Evolutionary conservation across 2,329 filamentous ascomycete genomes (phyloP), one percentile per base, ranked within the genome.

Genomic region (Colletotrichum destructivum): DNA sequence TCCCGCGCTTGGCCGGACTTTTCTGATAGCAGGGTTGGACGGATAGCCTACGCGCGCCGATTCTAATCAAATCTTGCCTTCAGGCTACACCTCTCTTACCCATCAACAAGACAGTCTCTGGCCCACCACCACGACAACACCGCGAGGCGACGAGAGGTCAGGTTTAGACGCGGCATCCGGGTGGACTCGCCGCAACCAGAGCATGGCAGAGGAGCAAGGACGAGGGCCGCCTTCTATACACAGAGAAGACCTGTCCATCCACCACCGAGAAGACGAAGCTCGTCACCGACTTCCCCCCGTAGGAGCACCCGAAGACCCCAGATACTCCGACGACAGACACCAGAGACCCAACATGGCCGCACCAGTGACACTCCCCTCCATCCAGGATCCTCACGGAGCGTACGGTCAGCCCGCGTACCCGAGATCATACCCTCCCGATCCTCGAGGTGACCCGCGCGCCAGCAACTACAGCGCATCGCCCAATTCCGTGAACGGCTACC

Each of bases 361-460:
- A 61, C 80, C 82, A 69, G 82, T 87, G 70, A 86, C 83, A 71
- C 79, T 87, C 44, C 87, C 87, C 1, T 84, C 87, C 21, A 88
- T 88, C 64, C 82, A 87, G 65, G 87, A 88, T 75, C 78, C 83
- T 57, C 80, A 83, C 62, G 75, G 79, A 68, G 74, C 76, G 21
- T 84, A 84, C 66, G 77, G 78, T 12, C 75, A 79, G 54, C 81
- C 78, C 55, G 75, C 79, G 80, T 71, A 78, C 77, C 49, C 80
- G 78, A 60, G 79, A 79, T 55, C 78, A 62, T 86, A 85, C 69
- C 80, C 82, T 57, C 80, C 79, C 52, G 84, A 86, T 69, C 82
- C 82, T 57, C 80, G 84, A 63, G 77, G 80, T 60, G 76, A 77
- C 38, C 62, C 72, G n/a, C 66, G 71, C 26, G 57, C 71, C 54